phyloP scores from a whole-genome alignment of 352 stramenopile genomes.

The Pythium guiyangense region DNA sequence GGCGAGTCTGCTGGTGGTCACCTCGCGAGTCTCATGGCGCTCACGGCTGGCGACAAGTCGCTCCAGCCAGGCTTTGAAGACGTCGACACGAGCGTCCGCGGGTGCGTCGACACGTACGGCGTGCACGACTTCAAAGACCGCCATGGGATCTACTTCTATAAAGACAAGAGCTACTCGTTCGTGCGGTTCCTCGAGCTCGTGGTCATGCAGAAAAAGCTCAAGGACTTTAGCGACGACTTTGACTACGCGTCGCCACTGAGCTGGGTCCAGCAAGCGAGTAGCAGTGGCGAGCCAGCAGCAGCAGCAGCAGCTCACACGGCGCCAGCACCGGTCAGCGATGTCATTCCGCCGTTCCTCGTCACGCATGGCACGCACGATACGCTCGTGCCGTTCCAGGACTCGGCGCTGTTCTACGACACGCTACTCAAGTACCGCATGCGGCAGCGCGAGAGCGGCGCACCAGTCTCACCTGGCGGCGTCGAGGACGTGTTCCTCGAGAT shows the following conservation, averaged over 20 bases:
- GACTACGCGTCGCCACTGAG: slow-evolving; percentile 54
- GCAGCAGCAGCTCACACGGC: slow-evolving; percentile 16
- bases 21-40: slow-evolving; percentile 58
- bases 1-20: slow-evolving; percentile 69
- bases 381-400: slow-evolving; percentile 70
- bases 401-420: slow-evolving; percentile 58
- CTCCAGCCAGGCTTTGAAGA: slow-evolving; percentile 76
- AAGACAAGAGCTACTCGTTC: slow-evolving; percentile 53
- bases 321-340: slow-evolving; percentile 11
- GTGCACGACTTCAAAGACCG: slow-evolving; percentile 77
- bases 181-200: slow-evolving; percentile 60
- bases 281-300: no score
- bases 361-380: slow-evolving; percentile 66
- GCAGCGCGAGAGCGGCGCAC: neutral
- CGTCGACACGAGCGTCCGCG: slow-evolving; percentile 65
- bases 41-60: slow-evolving; percentile 56
- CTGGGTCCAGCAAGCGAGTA: slow-evolving; percentile 26
- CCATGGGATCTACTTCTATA: slow-evolving; percentile 52
- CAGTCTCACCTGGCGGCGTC: slow-evolving; percentile 23
- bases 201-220: slow-evolving; percentile 65
- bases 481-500: slow-evolving; percentile 62
- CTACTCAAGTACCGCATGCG: slow-evolving; percentile 10
- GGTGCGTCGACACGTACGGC: slow-evolving; percentile 69
- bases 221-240: slow-evolving; percentile 36
- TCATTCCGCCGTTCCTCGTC: slow-evolving; percentile 72